Base-by-base conservation (phyloP, 2,329 filamentous ascomycete genomes). In the Epichloe brachyelytri region DNA sequence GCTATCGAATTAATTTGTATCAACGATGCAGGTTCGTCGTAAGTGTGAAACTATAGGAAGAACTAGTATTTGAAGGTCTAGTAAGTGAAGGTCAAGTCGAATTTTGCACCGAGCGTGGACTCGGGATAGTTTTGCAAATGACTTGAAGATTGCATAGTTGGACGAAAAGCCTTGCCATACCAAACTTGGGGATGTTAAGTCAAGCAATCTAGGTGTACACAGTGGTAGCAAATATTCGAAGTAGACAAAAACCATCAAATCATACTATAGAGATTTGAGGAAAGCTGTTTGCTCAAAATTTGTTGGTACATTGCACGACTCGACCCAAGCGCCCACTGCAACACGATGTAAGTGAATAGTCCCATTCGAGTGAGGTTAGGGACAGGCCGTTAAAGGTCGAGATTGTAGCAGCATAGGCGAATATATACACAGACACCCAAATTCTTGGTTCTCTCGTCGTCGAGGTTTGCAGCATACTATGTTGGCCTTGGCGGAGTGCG, bases 281-380 rank as follows among this genome's bases (percentile, higher is more conserved):
- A 26, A 43, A 26, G 15, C 17, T 46, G 41, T 49, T 52, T 49
- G 46, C 51, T 49, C 14, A 15, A 34, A 34, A 5, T 22, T 30
- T 49, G 22, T 41, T 44, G 22, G 46, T 39, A 20, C 20, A 49
- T 41, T 49, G 46, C 50, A 48, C 41, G 17, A 45, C 46, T 41
- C 33, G 14, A 47, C 15, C 12, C 22, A 7, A 14, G 37, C 20
- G 12, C 40, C 34, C 40, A 7, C 20, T 17, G 46, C 43, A 34
- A 48, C 30, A 30, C 30, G 30, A 30, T 38, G 30, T 22, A 36
- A 15, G 15, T 43, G 17, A 43, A 48, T 0, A 46, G 17, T n/a
- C 12, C 11, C 44, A 19, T 19, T 30, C 10, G 10, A 11, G 1
- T 30, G 8, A 30, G 30, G 8, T 30, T 11, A 11, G 10, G 30